phyloP scores from a whole-genome alignment of 2,329 filamentous ascomycete species.

The Clarireedia hainanense region DNA sequence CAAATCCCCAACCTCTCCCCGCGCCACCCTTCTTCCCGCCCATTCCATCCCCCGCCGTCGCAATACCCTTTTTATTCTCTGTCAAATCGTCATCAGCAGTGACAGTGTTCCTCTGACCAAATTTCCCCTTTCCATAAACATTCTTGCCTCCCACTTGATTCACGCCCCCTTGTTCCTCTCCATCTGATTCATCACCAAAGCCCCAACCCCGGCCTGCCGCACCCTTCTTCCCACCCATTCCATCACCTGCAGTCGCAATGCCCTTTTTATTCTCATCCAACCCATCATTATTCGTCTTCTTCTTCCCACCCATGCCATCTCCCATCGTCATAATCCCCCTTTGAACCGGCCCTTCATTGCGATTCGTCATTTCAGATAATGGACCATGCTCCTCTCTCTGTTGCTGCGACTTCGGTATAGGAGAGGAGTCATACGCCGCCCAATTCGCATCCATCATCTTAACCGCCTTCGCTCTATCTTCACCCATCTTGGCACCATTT shows the following conservation, averaged over 20 bases:
- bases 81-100: not conserved
- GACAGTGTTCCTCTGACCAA: constrained; percentile 29
- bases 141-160: constrained; percentile 13
- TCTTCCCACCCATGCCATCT: constrained; percentile 49
- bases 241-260: constrained; percentile 40
- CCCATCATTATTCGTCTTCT: constrained; percentile 23
- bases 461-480: constrained; percentile 59
- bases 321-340: constrained; percentile 32
- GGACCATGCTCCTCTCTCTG: constrained; percentile 24
- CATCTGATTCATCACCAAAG: constrained; percentile 44
- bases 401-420: constrained; percentile 34
- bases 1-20: constrained; percentile 45
- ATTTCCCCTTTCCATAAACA: too few relatives aligned
- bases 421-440: constrained; percentile 48
- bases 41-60: constrained; percentile 47
- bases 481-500: constrained; percentile 32
- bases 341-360: constrained; percentile 11
- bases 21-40: constrained; percentile 35
- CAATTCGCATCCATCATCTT: constrained; percentile 66
- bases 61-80: constrained; percentile 20
- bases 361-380: constrained; percentile 14
- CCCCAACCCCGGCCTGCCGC: constrained; percentile 39
- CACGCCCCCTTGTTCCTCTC: constrained; percentile 29
- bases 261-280: constrained; percentile 16
- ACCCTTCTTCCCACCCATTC: constrained; percentile 43